Conservation (phyloP, 2,329 filamentous ascomycete species). For the Bipolaris oryzae region DNA sequence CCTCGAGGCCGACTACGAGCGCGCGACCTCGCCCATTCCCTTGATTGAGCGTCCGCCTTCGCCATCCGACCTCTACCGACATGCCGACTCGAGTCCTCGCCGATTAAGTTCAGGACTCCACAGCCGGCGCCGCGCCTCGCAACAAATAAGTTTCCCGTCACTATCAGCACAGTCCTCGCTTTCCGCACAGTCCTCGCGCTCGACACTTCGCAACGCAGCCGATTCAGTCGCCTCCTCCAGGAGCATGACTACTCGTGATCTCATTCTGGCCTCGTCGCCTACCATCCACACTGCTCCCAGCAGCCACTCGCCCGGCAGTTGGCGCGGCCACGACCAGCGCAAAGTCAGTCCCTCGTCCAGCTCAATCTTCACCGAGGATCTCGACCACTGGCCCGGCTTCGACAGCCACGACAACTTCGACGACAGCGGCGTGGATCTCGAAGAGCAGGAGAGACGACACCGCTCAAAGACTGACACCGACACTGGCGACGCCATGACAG, state of each 20-base stretch:
- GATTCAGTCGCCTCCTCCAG: constrained; percentile 26
- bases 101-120: constrained; percentile 39
- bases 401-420: constrained; percentile 39
- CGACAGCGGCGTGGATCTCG: constrained; percentile 44
- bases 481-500: constrained; percentile 46
- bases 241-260: constrained; percentile 20
- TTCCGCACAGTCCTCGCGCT: constrained; percentile 44
- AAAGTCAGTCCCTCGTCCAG: constrained; percentile 46
- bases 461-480: constrained; percentile 43
- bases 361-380: constrained; percentile 53
- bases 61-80: constrained; percentile 40
- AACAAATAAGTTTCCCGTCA: constrained; percentile 38
- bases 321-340: constrained; percentile 32
- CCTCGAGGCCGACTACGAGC: constrained; percentile 29
- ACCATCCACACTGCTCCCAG: constrained; percentile 34
- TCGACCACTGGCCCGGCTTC: constrained; percentile 51
- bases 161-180: constrained; percentile 44
- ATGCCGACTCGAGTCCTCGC: constrained; percentile 30
- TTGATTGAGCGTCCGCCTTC: constrained; percentile 56
- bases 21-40: constrained; percentile 59
- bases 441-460: constrained; percentile 41
- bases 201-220: constrained; percentile 43
- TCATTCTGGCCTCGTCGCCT: constrained; percentile 44
- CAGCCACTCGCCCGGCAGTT: constrained; percentile 20
- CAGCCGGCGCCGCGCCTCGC: constrained; percentile 37